Percentiles rank a stretch among this genome's conserved stretches.
phyloP scores from a whole-genome alignment of 2,329 filamentous ascomycete species.

The Aspergillus aculeatinus region DNA sequence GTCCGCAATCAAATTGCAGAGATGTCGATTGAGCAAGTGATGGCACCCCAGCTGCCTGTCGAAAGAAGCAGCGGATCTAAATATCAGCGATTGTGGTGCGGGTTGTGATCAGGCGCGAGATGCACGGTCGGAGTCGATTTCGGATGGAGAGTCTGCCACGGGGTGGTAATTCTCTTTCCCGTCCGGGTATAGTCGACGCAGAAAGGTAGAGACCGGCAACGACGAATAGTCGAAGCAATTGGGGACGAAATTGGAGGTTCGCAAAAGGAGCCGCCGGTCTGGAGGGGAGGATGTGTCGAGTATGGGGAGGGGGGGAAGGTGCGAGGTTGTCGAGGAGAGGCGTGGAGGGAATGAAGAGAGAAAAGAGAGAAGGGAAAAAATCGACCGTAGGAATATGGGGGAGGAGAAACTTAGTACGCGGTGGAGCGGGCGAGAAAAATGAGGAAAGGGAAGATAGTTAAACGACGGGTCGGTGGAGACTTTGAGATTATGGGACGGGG shows the following conservation, averaged over 20 bases:
- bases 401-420: constrained; percentile 22
- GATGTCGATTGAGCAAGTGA: constrained; percentile 19
- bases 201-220: constrained; percentile 15
- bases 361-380: constrained; percentile 17
- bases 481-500: constrained; percentile 21
- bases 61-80: constrained; percentile 14
- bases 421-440: constrained; percentile 23
- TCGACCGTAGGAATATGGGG: constrained; percentile 24
- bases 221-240: constrained; percentile 20
- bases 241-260: constrained; percentile 2
- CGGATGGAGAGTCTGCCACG: not conserved
- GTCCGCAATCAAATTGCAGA: constrained; percentile 19
- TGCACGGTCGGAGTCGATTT: not conserved
- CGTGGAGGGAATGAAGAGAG: constrained; percentile 13
- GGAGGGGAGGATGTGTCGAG: constrained; percentile 20
- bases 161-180: constrained; percentile 5
- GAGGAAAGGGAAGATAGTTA: constrained; percentile 23
- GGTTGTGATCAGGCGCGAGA: not conserved
- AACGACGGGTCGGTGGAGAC: constrained; percentile 25
- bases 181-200: constrained; percentile 1
- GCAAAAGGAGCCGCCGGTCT: constrained; percentile 19
- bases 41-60: constrained; percentile 22
- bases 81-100: constrained; percentile 2
- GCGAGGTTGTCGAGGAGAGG: constrained; percentile 21
- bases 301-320: constrained; percentile 13